Conservation (phyloP, 768 basidiomycete species). For the Auricularia cornea region DNA sequence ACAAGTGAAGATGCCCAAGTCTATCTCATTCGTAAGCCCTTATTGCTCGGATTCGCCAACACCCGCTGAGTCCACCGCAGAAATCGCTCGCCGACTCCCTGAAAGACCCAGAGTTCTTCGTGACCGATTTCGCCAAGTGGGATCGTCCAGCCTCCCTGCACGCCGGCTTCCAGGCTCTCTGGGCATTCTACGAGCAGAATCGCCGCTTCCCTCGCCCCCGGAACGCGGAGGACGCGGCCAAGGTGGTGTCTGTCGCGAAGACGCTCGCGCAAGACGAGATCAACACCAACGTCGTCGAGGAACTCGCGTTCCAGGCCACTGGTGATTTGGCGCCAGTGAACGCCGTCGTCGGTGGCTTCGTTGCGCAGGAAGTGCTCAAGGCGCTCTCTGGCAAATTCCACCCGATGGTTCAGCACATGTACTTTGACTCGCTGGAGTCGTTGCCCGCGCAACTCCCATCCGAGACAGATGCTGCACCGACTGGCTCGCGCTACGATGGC, state of each 20-base stretch:
- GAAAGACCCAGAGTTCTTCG: constrained; percentile 73
- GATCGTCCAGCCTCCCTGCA: constrained; percentile 88
- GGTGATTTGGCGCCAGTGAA: constrained; percentile 86
- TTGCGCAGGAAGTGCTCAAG: constrained; percentile 96
- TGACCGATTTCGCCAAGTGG: constrained; percentile 96
- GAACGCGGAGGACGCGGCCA: constrained; percentile 68
- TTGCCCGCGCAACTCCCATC: constrained; percentile 67
- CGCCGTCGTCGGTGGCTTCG: constrained; percentile 94
- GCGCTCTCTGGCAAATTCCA: constrained; percentile 97
- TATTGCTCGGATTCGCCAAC: neutral
- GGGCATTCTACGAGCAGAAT: constrained; percentile 57
- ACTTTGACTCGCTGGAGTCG: constrained; percentile 96
- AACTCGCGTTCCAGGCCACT: constrained; percentile 83
- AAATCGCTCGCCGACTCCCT: constrained; percentile 89
- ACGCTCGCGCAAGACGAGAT: constrained; percentile 66
- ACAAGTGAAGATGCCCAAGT: constrained; percentile 98
- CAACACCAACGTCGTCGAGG: constrained; percentile 66
- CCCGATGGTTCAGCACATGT: constrained; percentile 89
- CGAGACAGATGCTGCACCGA: constrained; percentile 77
- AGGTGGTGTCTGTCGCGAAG: constrained; percentile 69
- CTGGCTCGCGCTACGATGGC: constrained; percentile 78
- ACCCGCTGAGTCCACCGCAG: constrained; percentile 32
- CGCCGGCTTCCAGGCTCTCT: constrained; percentile 89
- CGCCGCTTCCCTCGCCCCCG: constrained; percentile 73
- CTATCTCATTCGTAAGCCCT: constrained; percentile 78